Conservation (phyloP, 805 yeast species). For the Candida palmyrensis region DNA sequence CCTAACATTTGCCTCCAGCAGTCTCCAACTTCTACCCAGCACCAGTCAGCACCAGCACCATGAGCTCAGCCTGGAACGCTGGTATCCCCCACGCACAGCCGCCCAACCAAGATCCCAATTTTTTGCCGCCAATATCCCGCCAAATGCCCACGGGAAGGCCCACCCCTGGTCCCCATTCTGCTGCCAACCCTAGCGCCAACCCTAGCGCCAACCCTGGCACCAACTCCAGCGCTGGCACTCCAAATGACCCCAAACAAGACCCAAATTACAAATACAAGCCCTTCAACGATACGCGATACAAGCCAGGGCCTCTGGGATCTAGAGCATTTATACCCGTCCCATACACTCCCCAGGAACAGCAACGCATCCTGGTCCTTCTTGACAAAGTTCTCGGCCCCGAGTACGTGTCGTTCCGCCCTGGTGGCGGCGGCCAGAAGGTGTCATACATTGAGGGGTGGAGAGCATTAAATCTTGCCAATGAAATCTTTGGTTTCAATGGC, state of each 20-base stretch:
- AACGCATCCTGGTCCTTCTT: constrained; percentile 27
- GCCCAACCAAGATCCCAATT: too few species aligned
- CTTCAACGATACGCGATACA: constrained; percentile 2
- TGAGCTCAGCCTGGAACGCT: background rate
- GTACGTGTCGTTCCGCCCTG: constrained; percentile 68
- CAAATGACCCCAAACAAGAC: background rate
- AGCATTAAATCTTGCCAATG: constrained; percentile 73
- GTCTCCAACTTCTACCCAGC: background rate
- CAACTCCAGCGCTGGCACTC: too few species aligned
- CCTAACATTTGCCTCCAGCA: too few species aligned
- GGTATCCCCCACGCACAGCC: background rate
- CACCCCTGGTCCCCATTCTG: background rate
- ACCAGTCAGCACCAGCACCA: background rate
- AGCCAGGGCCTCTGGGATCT: constrained; percentile 1
- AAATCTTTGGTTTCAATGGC: constrained; percentile 78
- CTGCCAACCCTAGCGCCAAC: background rate
- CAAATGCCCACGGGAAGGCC: too few species aligned
- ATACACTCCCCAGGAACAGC: constrained; percentile 28
- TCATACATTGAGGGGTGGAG: constrained; percentile 83
- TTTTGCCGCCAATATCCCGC: too few species aligned
- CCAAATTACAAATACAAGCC: constrained; percentile 2
- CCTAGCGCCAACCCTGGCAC: background rate
- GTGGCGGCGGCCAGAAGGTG: constrained; percentile 65
- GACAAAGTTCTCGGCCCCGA: constrained; percentile 63
- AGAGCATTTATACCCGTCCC: constrained; percentile 16